A percentile compares a stretch with the other conserved stretches of the same genome.
These are phyloP conservation scores for Albatrellus ellisii DNA, from an alignment of 768 basidiomycete genomes.

Conservation along the genomic window DNA sequence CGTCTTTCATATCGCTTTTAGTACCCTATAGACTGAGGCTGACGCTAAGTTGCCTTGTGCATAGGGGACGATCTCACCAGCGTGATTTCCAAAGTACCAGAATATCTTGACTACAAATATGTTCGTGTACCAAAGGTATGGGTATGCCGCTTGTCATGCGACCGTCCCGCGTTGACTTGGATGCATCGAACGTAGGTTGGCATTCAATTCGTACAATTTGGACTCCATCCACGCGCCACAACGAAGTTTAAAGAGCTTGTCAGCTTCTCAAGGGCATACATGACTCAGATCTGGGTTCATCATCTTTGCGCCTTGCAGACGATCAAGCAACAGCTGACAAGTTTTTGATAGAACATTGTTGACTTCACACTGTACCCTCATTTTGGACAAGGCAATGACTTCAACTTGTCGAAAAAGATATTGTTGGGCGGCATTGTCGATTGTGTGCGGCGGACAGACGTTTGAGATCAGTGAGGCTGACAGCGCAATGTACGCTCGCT, in stretches of 20 bases:
- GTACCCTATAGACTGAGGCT: neutral
- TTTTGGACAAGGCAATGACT: too few species aligned
- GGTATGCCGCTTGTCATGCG: too few species aligned
- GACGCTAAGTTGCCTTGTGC: neutral
- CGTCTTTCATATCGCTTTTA: constrained; percentile 6
- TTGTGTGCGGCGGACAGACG: constrained; percentile 22
- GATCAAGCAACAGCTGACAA: constrained; percentile 47
- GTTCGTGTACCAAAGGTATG: constrained; percentile 20
- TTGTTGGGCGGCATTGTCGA: constrained; percentile 52
- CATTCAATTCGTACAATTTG: constrained; percentile 29
- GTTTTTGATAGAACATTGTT: constrained; percentile 42
- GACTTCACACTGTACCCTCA: too few species aligned
- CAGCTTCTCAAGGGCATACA: constrained; percentile 4
- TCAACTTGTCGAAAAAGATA: too few species aligned
- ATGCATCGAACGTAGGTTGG: too few species aligned
- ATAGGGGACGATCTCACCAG: constrained; percentile 7
- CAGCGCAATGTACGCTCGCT: constrained; percentile 30
- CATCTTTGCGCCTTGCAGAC: constrained; percentile 39
- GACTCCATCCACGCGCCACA: constrained; percentile 18
- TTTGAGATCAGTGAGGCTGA: neutral
- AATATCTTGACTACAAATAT: constrained; percentile 18
- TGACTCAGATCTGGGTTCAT: constrained; percentile 23
- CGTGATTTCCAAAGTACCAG: constrained; percentile 5
- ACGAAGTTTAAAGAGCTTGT: constrained; percentile 18
- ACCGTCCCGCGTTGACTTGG: too few species aligned